A percentile compares a stretch with the other conserved stretches of the same genome.
Conservation (phyloP, 2,329 filamentous ascomycete species). For the Clarireedia sp. region DNA sequence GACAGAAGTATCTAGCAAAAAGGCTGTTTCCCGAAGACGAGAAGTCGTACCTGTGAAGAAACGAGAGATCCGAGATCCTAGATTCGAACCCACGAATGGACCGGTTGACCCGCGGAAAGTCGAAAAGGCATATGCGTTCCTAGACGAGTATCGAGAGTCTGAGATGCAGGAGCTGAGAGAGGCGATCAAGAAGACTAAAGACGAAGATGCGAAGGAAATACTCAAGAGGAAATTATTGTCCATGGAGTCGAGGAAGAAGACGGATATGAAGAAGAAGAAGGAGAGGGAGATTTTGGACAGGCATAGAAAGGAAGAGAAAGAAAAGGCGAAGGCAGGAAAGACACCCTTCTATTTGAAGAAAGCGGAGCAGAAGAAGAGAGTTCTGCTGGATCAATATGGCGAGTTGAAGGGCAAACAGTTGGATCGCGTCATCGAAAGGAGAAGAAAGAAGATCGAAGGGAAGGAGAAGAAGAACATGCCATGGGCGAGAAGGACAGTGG, state of each 20-base stretch:
- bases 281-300: conserved; percentile 61
- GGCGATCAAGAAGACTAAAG: conserved; percentile 61
- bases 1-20: conserved; percentile 71
- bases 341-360: conserved; percentile 89
- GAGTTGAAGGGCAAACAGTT: conserved; percentile 79
- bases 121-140: conserved; percentile 73
- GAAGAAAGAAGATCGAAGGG: conserved; percentile 78
- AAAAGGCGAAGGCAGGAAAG: conserved; percentile 80
- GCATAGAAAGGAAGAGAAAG: conserved; percentile 77
- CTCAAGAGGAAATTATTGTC: conserved; percentile 67
- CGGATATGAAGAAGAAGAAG: conserved; percentile 60
- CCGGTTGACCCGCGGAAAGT: conserved; percentile 49
- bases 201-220: conserved; percentile 54
- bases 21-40: conserved; percentile 72
- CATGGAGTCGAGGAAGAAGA: conserved; percentile 70
- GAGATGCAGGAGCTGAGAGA: conserved; percentile 71
- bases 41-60: conserved; percentile 59
- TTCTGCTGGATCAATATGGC: conserved; percentile 71
- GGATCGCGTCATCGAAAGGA: conserved; percentile 75
- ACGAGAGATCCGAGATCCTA: conserved; percentile 64
- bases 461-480: conserved; percentile 79
- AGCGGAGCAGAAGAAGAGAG: conserved; percentile 80
- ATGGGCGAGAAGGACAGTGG: conserved; percentile 38
- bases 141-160: conserved; percentile 76
- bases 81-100: conserved; percentile 66